Conservation (phyloP, 192 early-diverging fungal species). For the Phlyctochytrium bullatum region DNA sequence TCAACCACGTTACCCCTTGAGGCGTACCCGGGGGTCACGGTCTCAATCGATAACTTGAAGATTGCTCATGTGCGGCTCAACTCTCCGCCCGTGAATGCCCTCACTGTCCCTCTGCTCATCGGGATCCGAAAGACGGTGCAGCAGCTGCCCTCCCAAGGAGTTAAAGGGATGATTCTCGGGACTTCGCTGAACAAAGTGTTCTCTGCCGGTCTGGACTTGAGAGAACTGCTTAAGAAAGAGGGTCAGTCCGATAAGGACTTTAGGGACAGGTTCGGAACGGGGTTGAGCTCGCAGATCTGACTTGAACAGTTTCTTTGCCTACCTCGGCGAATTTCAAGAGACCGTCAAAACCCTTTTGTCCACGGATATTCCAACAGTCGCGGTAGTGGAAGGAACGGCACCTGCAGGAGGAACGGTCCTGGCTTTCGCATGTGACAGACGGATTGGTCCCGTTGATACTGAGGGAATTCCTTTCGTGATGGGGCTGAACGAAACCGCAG, state of each 20-base stretch:
- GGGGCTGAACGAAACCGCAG: constrained; percentile 33
- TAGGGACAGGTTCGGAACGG: neutral
- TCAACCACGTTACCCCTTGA: neutral
- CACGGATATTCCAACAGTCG: constrained; percentile 24
- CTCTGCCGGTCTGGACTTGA: constrained; percentile 25
- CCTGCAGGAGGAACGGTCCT: constrained; percentile 43
- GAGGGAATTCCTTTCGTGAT: constrained; percentile 10
- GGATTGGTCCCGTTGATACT: constrained; percentile 15
- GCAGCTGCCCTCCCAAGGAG: constrained; percentile 3
- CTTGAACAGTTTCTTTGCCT: neutral
- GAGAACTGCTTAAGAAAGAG: neutral
- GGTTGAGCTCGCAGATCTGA: neutral
- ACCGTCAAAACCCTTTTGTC: constrained; percentile 17
- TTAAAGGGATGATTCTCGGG: constrained; percentile 19
- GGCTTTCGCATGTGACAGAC: constrained; percentile 29
- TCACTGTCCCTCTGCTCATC: neutral
- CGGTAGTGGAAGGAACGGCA: constrained; percentile 24
- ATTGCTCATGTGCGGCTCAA: constrained; percentile 8
- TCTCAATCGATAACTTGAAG: neutral
- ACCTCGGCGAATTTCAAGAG: constrained; percentile 27
- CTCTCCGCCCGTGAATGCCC: constrained; percentile 24
- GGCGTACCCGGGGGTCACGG: neutral
- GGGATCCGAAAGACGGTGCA: neutral
- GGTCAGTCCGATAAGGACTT: neutral
- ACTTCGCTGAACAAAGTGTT: constrained; percentile 17